A percentile compares a stretch with the other conserved stretches of the same genome.
These are phyloP conservation scores for Monascus purpureus DNA, from an alignment of 495 filamentous ascomycete species.

Conservation along the genomic window DNA sequence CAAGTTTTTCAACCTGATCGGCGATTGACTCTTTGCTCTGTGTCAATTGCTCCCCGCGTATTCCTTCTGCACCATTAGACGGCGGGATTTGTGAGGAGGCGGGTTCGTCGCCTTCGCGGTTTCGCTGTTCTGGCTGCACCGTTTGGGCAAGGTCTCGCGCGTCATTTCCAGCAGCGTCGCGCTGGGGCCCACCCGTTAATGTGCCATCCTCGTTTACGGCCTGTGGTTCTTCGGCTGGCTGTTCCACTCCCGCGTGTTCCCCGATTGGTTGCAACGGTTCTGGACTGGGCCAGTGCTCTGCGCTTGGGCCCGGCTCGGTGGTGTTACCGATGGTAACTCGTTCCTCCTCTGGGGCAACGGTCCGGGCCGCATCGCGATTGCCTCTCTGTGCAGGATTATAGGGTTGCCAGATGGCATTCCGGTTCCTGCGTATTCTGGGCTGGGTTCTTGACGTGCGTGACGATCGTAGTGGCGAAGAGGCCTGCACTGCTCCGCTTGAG, in stretches of 20 bases:
- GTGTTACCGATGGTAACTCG: neutral
- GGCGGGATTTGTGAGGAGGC: neutral
- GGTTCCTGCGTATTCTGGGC: neutral
- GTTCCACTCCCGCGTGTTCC: neutral
- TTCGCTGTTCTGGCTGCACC: neutral
- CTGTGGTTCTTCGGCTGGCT: neutral
- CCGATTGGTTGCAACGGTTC: neutral
- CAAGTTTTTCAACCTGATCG: neutral
- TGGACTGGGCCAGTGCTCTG: neutral
- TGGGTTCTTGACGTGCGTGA: no score
- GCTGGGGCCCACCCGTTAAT: neutral
- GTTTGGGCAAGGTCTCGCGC: neutral
- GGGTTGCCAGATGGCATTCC: neutral
- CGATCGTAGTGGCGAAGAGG: no score
- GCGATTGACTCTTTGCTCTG: neutral
- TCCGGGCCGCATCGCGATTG: neutral
- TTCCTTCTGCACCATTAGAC: neutral
- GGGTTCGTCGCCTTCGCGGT: neutral
- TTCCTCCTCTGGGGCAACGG: neutral
- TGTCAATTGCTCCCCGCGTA: neutral
- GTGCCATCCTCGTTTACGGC: neutral
- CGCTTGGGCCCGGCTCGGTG: neutral
- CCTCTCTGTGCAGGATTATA: constrained; percentile 1
- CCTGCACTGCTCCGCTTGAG: neutral
- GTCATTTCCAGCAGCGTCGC: neutral